phyloP scores from a whole-genome alignment of 2,329 filamentous ascomycete genomes.

The Nigrospora sphaerica region DNA sequence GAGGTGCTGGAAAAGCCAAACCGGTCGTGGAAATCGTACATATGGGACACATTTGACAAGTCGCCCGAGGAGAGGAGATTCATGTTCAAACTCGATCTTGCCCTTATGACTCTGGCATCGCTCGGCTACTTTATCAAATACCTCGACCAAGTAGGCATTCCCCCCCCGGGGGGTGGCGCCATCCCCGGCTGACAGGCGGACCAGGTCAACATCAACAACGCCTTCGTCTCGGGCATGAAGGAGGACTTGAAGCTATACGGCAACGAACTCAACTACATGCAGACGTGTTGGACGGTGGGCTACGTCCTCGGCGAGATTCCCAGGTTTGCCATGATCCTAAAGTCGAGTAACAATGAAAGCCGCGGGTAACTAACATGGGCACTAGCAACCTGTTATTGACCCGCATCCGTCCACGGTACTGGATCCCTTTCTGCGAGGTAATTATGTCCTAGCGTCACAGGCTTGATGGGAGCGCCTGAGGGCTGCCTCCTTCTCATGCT shows the following conservation, averaged over 20 bases:
- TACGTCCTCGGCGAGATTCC: constrained; percentile 23
- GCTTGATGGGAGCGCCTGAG: neutral
- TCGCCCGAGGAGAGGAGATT: constrained; percentile 30
- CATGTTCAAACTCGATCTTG: constrained; percentile 34
- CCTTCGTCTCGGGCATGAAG: constrained; percentile 40
- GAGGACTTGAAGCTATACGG: constrained; percentile 30
- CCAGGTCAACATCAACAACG: constrained; percentile 31
- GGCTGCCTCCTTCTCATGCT: no score
- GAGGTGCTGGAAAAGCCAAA: constrained; percentile 18
- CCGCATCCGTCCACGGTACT: constrained; percentile 26
- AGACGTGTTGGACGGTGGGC: constrained; percentile 19
- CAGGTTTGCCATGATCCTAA: constrained; percentile 9
- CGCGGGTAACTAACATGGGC: constrained; percentile 3
- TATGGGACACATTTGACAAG: constrained; percentile 43
- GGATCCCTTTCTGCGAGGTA: constrained; percentile 26
- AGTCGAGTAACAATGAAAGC: neutral
- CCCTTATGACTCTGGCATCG: constrained; percentile 30
- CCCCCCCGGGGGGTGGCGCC: no score
- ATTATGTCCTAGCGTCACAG: neutral
- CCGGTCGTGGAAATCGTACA: constrained; percentile 35
- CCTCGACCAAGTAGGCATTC: constrained; percentile 12
- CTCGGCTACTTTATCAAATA: constrained; percentile 32
- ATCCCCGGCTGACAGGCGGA: constrained; percentile 9
- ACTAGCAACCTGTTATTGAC: constrained; percentile 25
- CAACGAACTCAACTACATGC: constrained; percentile 29